phyloP scores from a whole-genome alignment of 768 basidiomycete genomes.

The Hygrophorus russula region DNA sequence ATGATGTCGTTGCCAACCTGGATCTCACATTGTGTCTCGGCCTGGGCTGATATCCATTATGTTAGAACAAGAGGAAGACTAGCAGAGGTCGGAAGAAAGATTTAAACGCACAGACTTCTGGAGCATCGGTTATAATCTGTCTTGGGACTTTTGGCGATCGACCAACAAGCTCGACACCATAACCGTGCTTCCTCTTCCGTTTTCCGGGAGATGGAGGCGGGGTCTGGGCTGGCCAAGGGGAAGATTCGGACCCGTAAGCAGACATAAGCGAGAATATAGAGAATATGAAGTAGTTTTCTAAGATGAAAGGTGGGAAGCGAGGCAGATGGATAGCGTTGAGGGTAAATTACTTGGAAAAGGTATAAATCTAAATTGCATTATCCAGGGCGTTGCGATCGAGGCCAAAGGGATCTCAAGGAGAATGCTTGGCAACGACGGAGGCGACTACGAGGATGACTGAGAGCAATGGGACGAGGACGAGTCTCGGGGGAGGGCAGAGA shows the following conservation, averaged over 20 bases:
- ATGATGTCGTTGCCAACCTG: constrained; percentile 58
- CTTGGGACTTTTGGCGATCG: constrained; percentile 20
- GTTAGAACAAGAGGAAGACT: constrained; percentile 3
- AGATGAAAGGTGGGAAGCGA: constrained; percentile 4
- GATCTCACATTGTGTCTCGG: constrained; percentile 38
- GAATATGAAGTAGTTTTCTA: constrained; percentile 12
- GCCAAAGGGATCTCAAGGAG: not conserved
- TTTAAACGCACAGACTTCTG: constrained; percentile 19
- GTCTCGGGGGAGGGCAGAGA: constrained; percentile 9
- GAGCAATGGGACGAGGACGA: constrained; percentile 10
- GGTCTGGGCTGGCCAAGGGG: constrained; percentile 37
- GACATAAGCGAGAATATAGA: constrained; percentile 21
- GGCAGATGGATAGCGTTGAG: constrained; percentile 9
- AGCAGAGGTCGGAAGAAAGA: constrained; percentile 1
- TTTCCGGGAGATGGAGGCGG: constrained; percentile 14
- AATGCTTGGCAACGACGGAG: constrained; percentile 9
- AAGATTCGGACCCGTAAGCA: constrained; percentile 18
- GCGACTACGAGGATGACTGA: constrained; percentile 10
- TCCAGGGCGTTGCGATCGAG: constrained; percentile 10
- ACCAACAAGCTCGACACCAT: constrained; percentile 7
- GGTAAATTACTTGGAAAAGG: constrained; percentile 13
- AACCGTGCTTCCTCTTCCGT: constrained; percentile 18
- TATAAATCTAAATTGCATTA: constrained; percentile 21
- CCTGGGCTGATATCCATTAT: constrained; percentile 21
- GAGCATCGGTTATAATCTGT: constrained; percentile 28